Conservation (phyloP, 495 filamentous ascomycete species). For the Penicillium tannophilum region DNA sequence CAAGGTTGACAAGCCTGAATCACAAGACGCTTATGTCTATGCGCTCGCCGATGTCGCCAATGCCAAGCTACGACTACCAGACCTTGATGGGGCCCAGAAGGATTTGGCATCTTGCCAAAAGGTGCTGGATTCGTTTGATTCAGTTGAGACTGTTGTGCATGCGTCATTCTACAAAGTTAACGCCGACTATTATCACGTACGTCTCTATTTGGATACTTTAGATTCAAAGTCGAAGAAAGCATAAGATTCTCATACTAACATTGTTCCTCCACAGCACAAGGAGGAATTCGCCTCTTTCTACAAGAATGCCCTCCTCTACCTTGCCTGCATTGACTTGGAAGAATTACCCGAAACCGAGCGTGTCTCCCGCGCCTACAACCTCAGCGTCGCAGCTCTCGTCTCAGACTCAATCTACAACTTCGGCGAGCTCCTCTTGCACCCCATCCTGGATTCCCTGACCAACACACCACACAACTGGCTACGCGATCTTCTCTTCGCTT, state of each 20-base stretch:
- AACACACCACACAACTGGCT: conserved; percentile 75
- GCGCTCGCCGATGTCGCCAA: conserved; percentile 88
- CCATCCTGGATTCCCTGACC: conserved; percentile 83
- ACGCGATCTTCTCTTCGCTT: conserved; percentile 90
- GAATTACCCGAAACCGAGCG: conserved; percentile 72
- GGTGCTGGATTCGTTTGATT: conserved; percentile 89
- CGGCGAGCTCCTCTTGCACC: conserved; percentile 95
- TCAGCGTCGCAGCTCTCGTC: conserved; percentile 87
- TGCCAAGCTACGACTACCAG: conserved; percentile 75
- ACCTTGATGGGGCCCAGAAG: conserved; percentile 75
- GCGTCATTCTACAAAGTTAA: conserved; percentile 96
- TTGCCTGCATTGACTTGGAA: conserved; percentile 88
- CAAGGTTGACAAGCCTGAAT: conserved; percentile 88
- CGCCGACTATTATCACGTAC: conserved; percentile 88
- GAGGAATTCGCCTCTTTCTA: conserved; percentile 94
- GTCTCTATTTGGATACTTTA: conserved; percentile 1
- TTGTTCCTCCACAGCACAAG: conserved; percentile 56
- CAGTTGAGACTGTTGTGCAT: conserved; percentile 94
- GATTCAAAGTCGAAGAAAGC: conserved; percentile 5
- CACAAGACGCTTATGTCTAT: conserved; percentile 96
- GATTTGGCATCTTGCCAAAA: conserved; percentile 85
- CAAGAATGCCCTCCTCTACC: conserved; percentile 95
- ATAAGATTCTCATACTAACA: conserved; percentile 9
- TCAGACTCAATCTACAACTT: conserved; percentile 99
- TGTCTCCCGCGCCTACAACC: conserved; percentile 82